Evolutionary conservation across 169 alveolate genomes (phyloP), one percentile per base, ranked within the genome.

Genomic region (Plasmodium yoelii): DNA sequence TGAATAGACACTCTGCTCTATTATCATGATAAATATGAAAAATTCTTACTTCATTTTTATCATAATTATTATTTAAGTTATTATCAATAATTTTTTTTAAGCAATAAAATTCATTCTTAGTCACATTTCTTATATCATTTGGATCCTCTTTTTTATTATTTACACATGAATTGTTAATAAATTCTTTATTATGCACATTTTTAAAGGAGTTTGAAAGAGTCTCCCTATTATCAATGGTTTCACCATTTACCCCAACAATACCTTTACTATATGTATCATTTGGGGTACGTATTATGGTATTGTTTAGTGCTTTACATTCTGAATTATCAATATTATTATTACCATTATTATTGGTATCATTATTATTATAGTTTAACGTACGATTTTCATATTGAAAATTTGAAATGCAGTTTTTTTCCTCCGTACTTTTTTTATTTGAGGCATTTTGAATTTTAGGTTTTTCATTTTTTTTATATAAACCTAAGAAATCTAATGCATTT

Each of bases 21-120:
- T 59, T 86, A 70, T 86, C 87, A 70, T 86, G 91, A 86, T 86
- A 86, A 69, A 86, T 86, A 64, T 86, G 49, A 53, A 68, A 86
- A 57, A 86, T 24, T 60, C 71, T 86, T 51, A 86, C 53, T 61
- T 86, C 87, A 86, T 64, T 70, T 70, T 86, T 86, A 65, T 86
- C 91, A 64, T 86, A 86, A 53, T 60, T 86, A 71, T 86, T 86
- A 53, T 86, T 70, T 61, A 86, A 69, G 59, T 86, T 86, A 56
- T 86, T 86, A 63, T 71, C 63, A 44, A 86, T 47, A 44, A 86
- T 86, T 47, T 86, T 86, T 71, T 70, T 15, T 59, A 86, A 46
- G 68, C 91, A 68, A 55, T 86, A 86, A 64, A 86, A 86, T 10
- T 53, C 61, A 46, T 34, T 57, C 5, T 44, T 60, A 24, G 8